These are phyloP conservation scores for Colletotrichum sp. DNA, from an alignment of 2,329 filamentous ascomycete species.

Conservation along the genomic window DNA sequence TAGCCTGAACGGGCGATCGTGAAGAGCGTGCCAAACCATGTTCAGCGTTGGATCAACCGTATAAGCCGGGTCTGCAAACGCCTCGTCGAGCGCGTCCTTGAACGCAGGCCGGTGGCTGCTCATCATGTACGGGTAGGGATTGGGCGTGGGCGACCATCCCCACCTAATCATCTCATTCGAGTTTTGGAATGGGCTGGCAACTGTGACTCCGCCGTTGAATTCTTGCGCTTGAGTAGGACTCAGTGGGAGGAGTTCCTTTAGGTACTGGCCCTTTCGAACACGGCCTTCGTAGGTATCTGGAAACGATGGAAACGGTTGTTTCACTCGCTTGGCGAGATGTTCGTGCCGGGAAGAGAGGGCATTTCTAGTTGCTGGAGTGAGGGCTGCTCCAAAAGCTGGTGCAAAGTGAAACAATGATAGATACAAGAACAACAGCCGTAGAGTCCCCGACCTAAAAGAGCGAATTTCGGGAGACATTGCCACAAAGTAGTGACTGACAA, in stretches of 20 bases:
- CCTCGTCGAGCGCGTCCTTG: background rate
- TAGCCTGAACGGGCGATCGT: background rate
- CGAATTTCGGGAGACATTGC: background rate
- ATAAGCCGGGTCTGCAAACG: fast-evolving
- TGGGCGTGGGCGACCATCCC: background rate
- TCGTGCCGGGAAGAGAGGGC: background rate
- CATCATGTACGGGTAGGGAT: background rate
- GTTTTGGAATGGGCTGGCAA: background rate
- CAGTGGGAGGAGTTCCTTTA: background rate
- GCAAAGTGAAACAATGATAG: background rate
- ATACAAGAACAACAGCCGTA: background rate
- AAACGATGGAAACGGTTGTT: background rate
- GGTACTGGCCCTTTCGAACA: background rate
- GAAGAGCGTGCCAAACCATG: background rate
- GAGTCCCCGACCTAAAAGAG: background rate
- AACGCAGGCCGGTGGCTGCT: background rate
- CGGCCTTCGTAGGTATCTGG: background rate
- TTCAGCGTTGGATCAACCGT: background rate
- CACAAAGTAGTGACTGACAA: background rate
- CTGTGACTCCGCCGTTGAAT: background rate
- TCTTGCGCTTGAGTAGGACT: background rate
- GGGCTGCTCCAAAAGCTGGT: background rate
- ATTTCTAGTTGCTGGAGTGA: background rate
- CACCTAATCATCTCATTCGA: background rate
- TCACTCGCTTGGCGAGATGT: background rate